Evolutionary conservation across 495 filamentous ascomycete genomes (phyloP).

Genomic region (Hypoxylon perforatum): DNA sequence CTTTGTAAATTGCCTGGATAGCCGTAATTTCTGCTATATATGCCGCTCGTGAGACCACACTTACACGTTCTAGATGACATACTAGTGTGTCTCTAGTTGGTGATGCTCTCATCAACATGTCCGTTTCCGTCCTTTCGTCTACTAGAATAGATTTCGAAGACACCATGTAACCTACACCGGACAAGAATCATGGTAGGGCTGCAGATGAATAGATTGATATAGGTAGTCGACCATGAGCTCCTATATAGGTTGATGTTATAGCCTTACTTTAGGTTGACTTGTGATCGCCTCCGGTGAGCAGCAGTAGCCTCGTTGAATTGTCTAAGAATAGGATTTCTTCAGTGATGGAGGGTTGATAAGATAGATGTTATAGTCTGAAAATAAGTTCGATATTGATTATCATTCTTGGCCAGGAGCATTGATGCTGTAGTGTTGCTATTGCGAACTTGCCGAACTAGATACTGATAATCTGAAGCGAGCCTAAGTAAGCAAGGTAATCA

Average conservation of each 20-base stretch:
- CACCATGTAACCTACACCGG: conserved; percentile 33
- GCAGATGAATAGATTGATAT: conserved; percentile 24
- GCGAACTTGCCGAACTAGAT: not conserved
- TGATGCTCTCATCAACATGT: conserved; percentile 17
- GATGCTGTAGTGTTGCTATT: not conserved
- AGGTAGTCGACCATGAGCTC: conserved; percentile 3
- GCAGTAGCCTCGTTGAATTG: conserved; percentile 8
- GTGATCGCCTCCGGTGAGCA: not conserved
- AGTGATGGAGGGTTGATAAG: conserved; percentile 1
- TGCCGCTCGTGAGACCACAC: conserved; percentile 20
- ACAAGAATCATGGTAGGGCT: conserved; percentile 31
- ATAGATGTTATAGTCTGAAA: not conserved
- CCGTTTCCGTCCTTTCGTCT: not conserved
- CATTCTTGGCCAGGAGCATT: not conserved
- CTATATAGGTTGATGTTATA: conserved; percentile 11
- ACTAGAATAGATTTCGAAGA: conserved; percentile 20
- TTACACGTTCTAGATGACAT: conserved; percentile 20
- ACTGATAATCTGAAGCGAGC: too few species aligned
- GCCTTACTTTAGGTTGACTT: conserved; percentile 3
- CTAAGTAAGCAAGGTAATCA: too few species aligned
- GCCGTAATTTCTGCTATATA: conserved; percentile 16
- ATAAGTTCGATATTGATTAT: conserved; percentile 2
- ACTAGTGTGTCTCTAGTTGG: conserved; percentile 2
- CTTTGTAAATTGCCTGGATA: conserved; percentile 3
- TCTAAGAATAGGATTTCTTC: conserved; percentile 24